phyloP scores from a whole-genome alignment of 1,284 basidiomycete species.

The Porodaedalea pini region DNA sequence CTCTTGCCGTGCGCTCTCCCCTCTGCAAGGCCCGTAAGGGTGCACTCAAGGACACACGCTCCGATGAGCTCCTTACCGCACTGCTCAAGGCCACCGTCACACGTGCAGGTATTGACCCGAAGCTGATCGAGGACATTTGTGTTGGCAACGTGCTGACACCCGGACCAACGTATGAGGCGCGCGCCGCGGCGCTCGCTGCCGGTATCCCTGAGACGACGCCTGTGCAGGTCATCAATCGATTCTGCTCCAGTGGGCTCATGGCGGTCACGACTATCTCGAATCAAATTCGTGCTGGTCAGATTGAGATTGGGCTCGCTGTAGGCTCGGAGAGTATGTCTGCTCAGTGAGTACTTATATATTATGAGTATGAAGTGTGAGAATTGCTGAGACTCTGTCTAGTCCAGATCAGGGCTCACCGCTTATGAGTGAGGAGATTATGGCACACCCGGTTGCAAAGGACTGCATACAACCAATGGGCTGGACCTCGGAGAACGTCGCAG shows the following conservation, averaged over 20 bases:
- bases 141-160: constrained; percentile 69
- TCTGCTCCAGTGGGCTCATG: constrained; percentile 78
- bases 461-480: constrained; percentile 72
- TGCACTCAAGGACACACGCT: constrained; percentile 76
- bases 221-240: constrained; percentile 73
- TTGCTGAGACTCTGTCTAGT: constrained; percentile 34
- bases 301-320: constrained; percentile 80
- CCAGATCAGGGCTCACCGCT: constrained; percentile 61
- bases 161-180: constrained; percentile 61
- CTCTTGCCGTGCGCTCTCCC: constrained; percentile 72
- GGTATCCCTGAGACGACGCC: constrained; percentile 79
- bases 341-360: constrained; percentile 44
- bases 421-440: constrained; percentile 57
- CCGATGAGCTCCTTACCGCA: constrained; percentile 73
- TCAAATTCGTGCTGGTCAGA: constrained; percentile 77
- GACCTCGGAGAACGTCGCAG: constrained; percentile 80
- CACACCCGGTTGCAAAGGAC: constrained; percentile 51
- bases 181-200: constrained; percentile 74
- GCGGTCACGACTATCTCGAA: constrained; percentile 74
- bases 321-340: constrained; percentile 84
- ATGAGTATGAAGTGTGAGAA: background rate
- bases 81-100: constrained; percentile 71
- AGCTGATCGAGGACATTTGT: constrained; percentile 72
- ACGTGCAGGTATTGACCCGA: constrained; percentile 63
- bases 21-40: constrained; percentile 77